Percentiles rank a stretch among this genome's conserved stretches.
Evolutionary conservation across 305 asterid genomes (phyloP).

Genomic region (Fraxinus platypoda): DNA sequence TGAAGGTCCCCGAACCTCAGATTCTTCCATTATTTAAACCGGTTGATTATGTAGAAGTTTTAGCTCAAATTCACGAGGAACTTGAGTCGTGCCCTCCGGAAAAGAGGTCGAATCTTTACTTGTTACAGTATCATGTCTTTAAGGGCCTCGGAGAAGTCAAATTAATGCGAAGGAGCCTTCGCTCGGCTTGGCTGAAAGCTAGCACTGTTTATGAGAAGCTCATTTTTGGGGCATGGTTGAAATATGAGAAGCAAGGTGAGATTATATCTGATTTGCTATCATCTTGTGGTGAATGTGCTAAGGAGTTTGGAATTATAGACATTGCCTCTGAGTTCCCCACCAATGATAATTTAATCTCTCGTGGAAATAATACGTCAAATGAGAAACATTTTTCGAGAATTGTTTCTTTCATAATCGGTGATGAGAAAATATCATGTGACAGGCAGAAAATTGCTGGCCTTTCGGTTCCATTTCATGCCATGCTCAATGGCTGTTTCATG

Average conservation of each 20-base stretch:
- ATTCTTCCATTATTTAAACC: constrained; percentile 86
- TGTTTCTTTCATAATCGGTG: constrained; percentile 67
- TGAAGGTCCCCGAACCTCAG: constrained; percentile 88
- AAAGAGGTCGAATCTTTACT: constrained; percentile 68
- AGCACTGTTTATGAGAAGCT: constrained; percentile 71
- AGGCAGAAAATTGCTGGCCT: constrained; percentile 70
- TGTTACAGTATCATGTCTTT: constrained; percentile 88
- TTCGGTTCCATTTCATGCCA: constrained; percentile 85
- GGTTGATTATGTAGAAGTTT: constrained; percentile 81
- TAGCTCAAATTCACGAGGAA: constrained; percentile 90
- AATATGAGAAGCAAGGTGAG: constrained; percentile 85
- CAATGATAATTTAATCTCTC: constrained; percentile 22
- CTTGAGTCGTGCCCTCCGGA: constrained; percentile 71
- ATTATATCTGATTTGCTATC: constrained; percentile 67
- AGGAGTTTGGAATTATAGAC: constrained; percentile 70
- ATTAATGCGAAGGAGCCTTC: constrained; percentile 87
- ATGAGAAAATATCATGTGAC: constrained; percentile 68
- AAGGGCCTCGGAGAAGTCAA: constrained; percentile 91
- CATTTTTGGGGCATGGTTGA: constrained; percentile 89
- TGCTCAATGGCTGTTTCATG: constrained; percentile 85
- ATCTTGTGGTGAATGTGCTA: constrained; percentile 75
- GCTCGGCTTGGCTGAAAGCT: constrained; percentile 79
- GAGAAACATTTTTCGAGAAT: constrained; percentile 28
- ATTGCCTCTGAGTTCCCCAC: constrained; percentile 68
- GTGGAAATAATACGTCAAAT: neutral